phyloP scores from a whole-genome alignment of 164 flowering plant genomes.

The Annona cherimola region DNA sequence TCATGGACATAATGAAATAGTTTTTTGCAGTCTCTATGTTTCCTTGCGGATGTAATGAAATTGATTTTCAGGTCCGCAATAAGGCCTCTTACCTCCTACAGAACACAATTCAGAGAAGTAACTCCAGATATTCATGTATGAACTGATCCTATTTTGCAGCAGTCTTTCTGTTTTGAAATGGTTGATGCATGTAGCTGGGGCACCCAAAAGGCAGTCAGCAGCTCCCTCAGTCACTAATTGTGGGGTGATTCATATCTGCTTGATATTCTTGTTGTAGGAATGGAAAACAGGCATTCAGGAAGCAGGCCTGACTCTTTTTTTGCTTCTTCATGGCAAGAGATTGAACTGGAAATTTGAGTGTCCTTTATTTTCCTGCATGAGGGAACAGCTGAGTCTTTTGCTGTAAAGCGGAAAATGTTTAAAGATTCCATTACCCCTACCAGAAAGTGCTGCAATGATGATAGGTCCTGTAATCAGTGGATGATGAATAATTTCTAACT shows the following conservation, averaged over 20 bases:
- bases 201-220: neutral
- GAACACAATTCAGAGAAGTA: conserved; percentile 24
- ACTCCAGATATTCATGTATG: conserved; percentile 6
- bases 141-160: neutral
- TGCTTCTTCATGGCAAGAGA: neutral
- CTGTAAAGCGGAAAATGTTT: neutral
- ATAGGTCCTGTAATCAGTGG: neutral
- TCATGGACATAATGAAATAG: neutral
- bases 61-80: conserved; percentile 58
- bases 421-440: neutral
- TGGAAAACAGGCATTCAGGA: neutral
- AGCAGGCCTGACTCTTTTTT: neutral
- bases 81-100: conserved; percentile 79
- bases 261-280: neutral
- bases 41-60: neutral
- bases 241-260: neutral
- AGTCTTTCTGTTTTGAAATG: neutral
- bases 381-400: neutral
- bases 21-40: conserved; percentile 1
- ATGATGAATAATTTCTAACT: neutral
- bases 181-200: too few species aligned
- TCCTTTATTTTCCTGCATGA: neutral
- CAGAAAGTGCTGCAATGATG: neutral
- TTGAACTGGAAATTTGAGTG: neutral
- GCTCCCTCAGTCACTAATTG: neutral